Percentiles rank a stretch among this genome's conserved stretches.
phyloP scores from a whole-genome alignment of 2,329 filamentous ascomycete species.

The Diaporthe vexans region DNA sequence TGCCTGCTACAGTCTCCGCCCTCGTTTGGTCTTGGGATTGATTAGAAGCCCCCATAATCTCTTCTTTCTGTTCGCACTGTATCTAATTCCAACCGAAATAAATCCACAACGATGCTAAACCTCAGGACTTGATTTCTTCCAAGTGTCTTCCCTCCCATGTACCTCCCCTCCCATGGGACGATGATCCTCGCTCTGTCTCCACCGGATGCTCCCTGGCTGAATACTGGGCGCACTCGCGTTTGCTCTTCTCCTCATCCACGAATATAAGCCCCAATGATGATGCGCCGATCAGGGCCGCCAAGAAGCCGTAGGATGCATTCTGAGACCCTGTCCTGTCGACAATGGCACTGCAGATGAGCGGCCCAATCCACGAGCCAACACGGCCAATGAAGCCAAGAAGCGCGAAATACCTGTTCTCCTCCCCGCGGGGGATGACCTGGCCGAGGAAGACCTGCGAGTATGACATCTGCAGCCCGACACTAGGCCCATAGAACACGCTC shows the following conservation, averaged over 20 bases:
- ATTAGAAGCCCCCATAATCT: not conserved
- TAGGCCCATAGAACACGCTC: conserved; percentile 8
- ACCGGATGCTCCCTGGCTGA: not conserved
- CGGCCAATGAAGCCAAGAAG: conserved; percentile 7
- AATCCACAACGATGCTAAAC: not conserved
- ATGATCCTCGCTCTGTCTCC: not conserved
- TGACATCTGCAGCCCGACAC: not conserved
- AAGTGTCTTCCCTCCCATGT: not conserved
- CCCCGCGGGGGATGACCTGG: conserved; percentile 10
- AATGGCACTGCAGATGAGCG: conserved; percentile 14
- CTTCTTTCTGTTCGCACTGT: not conserved
- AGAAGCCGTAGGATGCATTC: conserved; percentile 18
- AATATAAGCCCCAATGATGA: conserved; percentile 10
- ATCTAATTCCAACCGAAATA: not conserved
- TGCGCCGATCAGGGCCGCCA: conserved; percentile 17
- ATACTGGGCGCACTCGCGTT: conserved; percentile 1
- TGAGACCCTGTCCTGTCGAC: conserved; percentile 11
- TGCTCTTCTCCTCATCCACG: conserved; percentile 18
- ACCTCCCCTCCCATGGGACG: not conserved
- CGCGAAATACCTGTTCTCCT: conserved; percentile 23
- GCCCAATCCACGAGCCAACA: conserved; percentile 10
- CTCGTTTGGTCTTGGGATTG: not conserved
- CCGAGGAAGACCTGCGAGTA: conserved; percentile 27
- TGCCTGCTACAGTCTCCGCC: not conserved
- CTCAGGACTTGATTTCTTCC: not conserved